Conservation (phyloP, 306 rosid genomes). For the Vigna hirtella region DNA sequence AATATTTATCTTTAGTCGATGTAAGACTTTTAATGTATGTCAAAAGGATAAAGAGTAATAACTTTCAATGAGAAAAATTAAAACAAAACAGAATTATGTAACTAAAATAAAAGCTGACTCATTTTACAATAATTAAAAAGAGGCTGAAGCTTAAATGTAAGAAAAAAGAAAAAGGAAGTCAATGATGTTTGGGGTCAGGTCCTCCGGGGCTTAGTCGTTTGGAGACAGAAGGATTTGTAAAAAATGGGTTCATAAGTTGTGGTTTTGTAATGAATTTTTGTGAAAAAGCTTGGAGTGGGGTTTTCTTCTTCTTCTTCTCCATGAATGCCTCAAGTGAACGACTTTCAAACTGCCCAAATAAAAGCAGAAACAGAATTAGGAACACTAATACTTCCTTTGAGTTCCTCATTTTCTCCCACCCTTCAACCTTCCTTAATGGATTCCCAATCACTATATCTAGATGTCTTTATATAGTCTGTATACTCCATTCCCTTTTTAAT, state of each 20-base stretch:
- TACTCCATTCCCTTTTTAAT: background rate
- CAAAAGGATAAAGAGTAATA: no score
- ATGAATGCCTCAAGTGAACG: conserved; percentile 38
- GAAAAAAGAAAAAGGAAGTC: no score
- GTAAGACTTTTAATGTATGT: no score
- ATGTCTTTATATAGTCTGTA: conserved; percentile 39
- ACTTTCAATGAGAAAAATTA: no score
- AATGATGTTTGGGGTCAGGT: conserved; percentile 55
- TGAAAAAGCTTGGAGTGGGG: background rate
- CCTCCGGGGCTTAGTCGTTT: conserved; percentile 55
- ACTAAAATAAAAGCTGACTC: no score
- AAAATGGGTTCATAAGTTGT: conserved; percentile 35
- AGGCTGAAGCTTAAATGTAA: no score
- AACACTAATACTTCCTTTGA: conserved; percentile 35
- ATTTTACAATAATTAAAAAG: no score
- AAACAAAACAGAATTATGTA: no score
- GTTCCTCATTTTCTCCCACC: conserved; percentile 40
- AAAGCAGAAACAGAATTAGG: conserved; percentile 20
- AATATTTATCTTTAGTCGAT: no score
- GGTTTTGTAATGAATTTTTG: conserved; percentile 41
- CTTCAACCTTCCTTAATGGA: conserved; percentile 5
- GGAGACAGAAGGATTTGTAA: conserved; percentile 29
- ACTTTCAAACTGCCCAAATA: conserved; percentile 41
- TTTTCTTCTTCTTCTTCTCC: conserved; percentile 38
- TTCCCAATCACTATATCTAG: conserved; percentile 36